Base-by-base conservation (phyloP, 805 yeast genomes). In the Saccharomycopsis selenospora region DNA sequence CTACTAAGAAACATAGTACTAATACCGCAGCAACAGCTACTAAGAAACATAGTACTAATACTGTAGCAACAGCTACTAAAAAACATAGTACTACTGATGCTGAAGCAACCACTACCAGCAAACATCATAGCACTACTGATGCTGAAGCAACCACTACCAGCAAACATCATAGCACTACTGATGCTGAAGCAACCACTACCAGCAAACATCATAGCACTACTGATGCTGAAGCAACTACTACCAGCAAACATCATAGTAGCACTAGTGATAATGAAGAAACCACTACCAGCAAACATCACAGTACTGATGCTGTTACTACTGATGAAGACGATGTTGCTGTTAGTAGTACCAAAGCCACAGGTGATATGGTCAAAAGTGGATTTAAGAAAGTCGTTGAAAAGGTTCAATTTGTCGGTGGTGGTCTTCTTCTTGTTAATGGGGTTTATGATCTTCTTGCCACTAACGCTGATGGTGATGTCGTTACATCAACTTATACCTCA, bases 371-470 rank as follows among this genome's bases (percentile, higher is more conserved):
- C 26, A 46, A 46, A 30, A 46, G 24, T 7, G 38, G 25, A 10
- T 33, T 38, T 4, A 25, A 41, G 14, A 27, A 23, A n/a, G 38
- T 40, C 6, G 14, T 46, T 28, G 17, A 24, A 18, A 29, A 40
- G n/a, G 20, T 46, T 23, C 43, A 46, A n/a, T 14, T 41, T 3
- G 40, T 14, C 4, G 49, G 45, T 11, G 38, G 40, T 13, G 49
- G 49, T 5, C 23, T 46, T 4, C 26, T 46, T n/a, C 22, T 46
- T 3, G 11, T 46, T 33, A 46, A 46, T 14, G 47, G 42, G 14
- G 17, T 24, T 4, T 14, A 22, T 23, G 27, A 18, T 36, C 5
- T 10, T 23, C n/a, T 13, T 24, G 41, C 4, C n/a, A 36, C 45
- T 11, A n/a, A 4, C 11, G 40, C 18, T 4, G 50, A 29, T n/a